phyloP scores from a whole-genome alignment of 306 rosid species.

The Gynostemma pentaphyllum region DNA sequence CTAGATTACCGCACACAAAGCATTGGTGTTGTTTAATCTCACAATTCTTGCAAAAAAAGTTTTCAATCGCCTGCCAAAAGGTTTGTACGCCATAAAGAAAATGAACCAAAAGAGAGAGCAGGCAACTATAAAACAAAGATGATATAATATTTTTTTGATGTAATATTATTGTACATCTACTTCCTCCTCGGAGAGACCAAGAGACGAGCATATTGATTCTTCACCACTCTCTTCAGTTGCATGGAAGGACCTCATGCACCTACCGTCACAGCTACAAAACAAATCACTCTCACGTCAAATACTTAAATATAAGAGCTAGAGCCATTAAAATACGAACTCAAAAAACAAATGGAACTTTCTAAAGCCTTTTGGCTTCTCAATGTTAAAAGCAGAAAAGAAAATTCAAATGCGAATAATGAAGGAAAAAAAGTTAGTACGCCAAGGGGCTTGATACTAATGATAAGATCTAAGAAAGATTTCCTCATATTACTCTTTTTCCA shows the following conservation, averaged over 20 bases:
- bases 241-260: conserved; percentile 91
- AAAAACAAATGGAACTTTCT: neutral
- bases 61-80: conserved; percentile 48
- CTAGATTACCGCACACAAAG: conserved; percentile 73
- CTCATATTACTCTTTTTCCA: too few relatives aligned
- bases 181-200: conserved; percentile 54
- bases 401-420: neutral
- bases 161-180: conserved; percentile 50
- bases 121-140: conserved; percentile 7
- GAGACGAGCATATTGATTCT: conserved; percentile 55
- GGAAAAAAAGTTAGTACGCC: too few relatives aligned
- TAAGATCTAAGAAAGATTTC: too few relatives aligned
- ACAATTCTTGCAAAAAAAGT: conserved; percentile 68
- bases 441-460: too few relatives aligned
- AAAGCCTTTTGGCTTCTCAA: neutral
- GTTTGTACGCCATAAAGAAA: conserved; percentile 10
- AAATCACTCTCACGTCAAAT: neutral
- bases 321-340: neutral
- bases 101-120: conserved; percentile 4
- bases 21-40: conserved; percentile 69
- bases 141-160: conserved; percentile 6
- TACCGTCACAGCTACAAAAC: conserved; percentile 75
- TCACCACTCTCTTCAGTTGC: conserved; percentile 44
- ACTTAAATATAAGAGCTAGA: neutral
- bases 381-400: neutral